Percentiles rank a stretch among this genome's conserved stretches.
Evolutionary conservation across 2,329 filamentous ascomycete species (phyloP).

Genomic region (Podosphaera fusca): DNA sequence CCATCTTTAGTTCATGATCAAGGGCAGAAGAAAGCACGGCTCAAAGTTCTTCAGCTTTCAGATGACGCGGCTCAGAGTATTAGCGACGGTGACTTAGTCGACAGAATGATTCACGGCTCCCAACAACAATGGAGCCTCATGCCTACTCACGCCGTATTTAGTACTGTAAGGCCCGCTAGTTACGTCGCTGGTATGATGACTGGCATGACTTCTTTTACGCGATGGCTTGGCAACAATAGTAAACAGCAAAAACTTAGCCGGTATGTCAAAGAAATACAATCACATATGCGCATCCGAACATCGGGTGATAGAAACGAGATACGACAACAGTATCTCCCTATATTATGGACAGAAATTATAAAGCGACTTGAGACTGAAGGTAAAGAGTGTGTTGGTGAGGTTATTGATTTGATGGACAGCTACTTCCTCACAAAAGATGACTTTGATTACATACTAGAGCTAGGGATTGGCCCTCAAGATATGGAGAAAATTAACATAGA

Average conservation of each 20-base stretch:
- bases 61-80: slow-evolving; percentile 87
- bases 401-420: slow-evolving; percentile 91
- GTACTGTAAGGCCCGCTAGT: slow-evolving; percentile 76
- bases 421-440: slow-evolving; percentile 92
- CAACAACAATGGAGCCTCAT: slow-evolving; percentile 98
- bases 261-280: slow-evolving; percentile 79
- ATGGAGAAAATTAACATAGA: slow-evolving; percentile 58
- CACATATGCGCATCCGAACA: slow-evolving; percentile 80
- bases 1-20: slow-evolving; percentile 39
- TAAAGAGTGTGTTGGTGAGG: slow-evolving; percentile 55
- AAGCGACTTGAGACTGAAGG: slow-evolving; percentile 54
- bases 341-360: slow-evolving; percentile 64
- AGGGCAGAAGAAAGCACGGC: slow-evolving; percentile 32
- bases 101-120: slow-evolving; percentile 93
- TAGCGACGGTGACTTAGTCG: slow-evolving; percentile 86
- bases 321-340: slow-evolving; percentile 77
- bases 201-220: slow-evolving; percentile 52
- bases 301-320: slow-evolving; percentile 86
- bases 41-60: slow-evolving; percentile 68
- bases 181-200: slow-evolving; percentile 61
- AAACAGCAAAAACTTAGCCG: slow-evolving; percentile 57
- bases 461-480: slow-evolving; percentile 68
- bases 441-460: slow-evolving; percentile 76
- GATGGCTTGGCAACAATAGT: slow-evolving; percentile 90
- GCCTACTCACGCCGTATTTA: slow-evolving; percentile 89